phyloP scores from a whole-genome alignment of 768 basidiomycete species.

The Leucogyrophana mollusca region DNA sequence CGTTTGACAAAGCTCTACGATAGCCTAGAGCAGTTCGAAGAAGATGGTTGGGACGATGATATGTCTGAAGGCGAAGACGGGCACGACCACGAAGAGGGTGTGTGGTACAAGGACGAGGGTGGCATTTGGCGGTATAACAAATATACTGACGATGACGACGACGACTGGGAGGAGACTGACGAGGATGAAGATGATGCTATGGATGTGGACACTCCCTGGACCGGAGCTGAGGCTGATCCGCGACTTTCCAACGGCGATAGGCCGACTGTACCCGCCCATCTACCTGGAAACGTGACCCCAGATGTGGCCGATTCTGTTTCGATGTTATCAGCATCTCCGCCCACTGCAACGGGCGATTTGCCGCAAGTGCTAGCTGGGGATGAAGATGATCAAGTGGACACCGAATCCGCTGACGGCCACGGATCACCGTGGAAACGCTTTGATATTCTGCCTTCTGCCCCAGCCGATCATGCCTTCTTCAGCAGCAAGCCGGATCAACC shows the following conservation, averaged over 20 bases:
- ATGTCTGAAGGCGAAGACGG: conserved; percentile 26
- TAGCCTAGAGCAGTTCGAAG: conserved; percentile 77
- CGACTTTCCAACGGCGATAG: conserved; percentile 13
- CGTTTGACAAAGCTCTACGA: conserved; percentile 78
- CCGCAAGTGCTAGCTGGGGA: conserved; percentile 26
- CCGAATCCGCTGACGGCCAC: conserved; percentile 26
- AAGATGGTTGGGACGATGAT: conserved; percentile 59
- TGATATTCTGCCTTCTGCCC: conserved; percentile 71
- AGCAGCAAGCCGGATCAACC: conserved; percentile 59
- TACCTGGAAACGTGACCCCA: conserved; percentile 13
- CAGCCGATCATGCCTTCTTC: conserved; percentile 81
- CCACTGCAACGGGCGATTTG: conserved; percentile 29
- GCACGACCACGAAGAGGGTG: conserved; percentile 36
- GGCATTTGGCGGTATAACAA: conserved; percentile 32
- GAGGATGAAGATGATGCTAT: conserved; percentile 34
- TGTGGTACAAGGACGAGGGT: conserved; percentile 43
- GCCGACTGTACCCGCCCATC: conserved; percentile 12
- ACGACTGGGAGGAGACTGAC: conserved; percentile 41
- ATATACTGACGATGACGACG: conserved; percentile 24
- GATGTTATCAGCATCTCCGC: conserved; percentile 24
- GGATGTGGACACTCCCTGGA: conserved; percentile 32
- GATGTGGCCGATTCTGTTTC: conserved; percentile 22
- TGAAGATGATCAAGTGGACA: conserved; percentile 22
- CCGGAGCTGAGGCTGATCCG: conserved; percentile 23
- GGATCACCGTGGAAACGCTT: conserved; percentile 77